Base-by-base conservation (phyloP, 2,329 filamentous ascomycete genomes). In the Pseudogymnoascus sp. region DNA sequence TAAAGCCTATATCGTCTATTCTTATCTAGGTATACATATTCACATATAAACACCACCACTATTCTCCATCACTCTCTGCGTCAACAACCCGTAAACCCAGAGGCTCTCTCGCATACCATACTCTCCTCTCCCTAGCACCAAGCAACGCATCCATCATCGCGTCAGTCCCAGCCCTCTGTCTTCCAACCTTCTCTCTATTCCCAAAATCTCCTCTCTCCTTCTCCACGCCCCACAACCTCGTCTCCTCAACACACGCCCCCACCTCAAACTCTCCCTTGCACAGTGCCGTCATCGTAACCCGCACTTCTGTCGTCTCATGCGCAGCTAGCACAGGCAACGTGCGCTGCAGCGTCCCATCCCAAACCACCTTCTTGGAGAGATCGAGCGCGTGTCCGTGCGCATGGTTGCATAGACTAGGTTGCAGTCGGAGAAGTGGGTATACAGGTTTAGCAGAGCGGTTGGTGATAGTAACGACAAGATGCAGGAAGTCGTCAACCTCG, bases 191-290 rank as follows among this genome's bases (percentile, higher is more conserved):
- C 37, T 71, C 64, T 21, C 65, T 71, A 18, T 57, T 57, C 19
- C 55, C 55, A 19, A 35, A 57, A 28, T 57, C 55, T 71, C 70
- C 39, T 63, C 65, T 62, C 65, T 68, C 28, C 6, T 61, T 45
- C n/a, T 66, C 62, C 13, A 59, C 41, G 8, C 30, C 38, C 74
- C 74, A 79, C 6, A 89, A 69, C 62, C 79, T 79, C 2, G 88
- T 83, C 75, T 96, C 92, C 73, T 96, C 92, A 0, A 96, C 83
- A 10, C 82, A 86, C 4, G 86, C 90, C 21, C 82, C 83, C 19
- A 96, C 78, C 72, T 95, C 91, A 70, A 92, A 96, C 64, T 89
- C 84, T 13, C 92, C 92, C 45, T 84, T 80, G 65, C 88, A 91
- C 33, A 96, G 80, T 30, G 86, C 81, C 39, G 89, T 89, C 41